Evolutionary conservation across 805 yeast genomes (phyloP).

Genomic region (Spathaspora hagerdaliae): DNA sequence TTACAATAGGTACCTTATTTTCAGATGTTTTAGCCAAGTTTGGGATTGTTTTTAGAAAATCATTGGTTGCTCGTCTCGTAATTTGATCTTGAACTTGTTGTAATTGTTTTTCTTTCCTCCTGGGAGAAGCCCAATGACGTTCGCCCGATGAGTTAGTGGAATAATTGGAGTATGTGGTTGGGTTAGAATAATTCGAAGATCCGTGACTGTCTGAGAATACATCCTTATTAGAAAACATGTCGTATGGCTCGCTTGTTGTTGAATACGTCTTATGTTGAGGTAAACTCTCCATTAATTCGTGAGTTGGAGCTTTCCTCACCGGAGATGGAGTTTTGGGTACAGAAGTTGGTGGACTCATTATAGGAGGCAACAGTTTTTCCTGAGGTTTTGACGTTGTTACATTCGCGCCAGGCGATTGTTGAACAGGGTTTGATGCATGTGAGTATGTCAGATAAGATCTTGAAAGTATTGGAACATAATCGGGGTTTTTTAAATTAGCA

Average conservation of each 20-base stretch:
- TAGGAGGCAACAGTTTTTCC: not conserved
- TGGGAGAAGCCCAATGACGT: slow-evolving; percentile 43
- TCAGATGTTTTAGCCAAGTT: slow-evolving; percentile 1
- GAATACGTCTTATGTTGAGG: slow-evolving; percentile 2
- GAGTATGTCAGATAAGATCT: slow-evolving; percentile 26
- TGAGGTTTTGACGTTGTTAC: not conserved
- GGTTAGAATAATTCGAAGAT: slow-evolving; percentile 9
- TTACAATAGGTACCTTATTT: slow-evolving; percentile 29
- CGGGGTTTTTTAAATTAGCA: slow-evolving; percentile 33
- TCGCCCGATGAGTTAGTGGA: slow-evolving; percentile 14
- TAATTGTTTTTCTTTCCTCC: slow-evolving; percentile 29
- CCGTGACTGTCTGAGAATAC: slow-evolving; percentile 12
- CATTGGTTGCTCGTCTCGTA: slow-evolving; percentile 27
- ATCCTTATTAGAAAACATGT: slow-evolving; percentile 6
- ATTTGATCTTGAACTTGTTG: slow-evolving; percentile 35
- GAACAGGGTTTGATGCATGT: slow-evolving; percentile 8
- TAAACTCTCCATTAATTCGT: not conserved
- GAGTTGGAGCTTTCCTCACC: slow-evolving; percentile 6
- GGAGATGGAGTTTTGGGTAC: slow-evolving; percentile 3
- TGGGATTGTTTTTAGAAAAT: slow-evolving; percentile 12
- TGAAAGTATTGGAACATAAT: slow-evolving; percentile 21
- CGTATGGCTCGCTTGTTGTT: not conserved
- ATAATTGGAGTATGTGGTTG: slow-evolving; percentile 11
- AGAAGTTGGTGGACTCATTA: not conserved
- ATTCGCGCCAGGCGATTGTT: not conserved